These are phyloP conservation scores for Saposhnikovia divaricata DNA, from an alignment of 129 eudicot species.

Conservation along the genomic window DNA sequence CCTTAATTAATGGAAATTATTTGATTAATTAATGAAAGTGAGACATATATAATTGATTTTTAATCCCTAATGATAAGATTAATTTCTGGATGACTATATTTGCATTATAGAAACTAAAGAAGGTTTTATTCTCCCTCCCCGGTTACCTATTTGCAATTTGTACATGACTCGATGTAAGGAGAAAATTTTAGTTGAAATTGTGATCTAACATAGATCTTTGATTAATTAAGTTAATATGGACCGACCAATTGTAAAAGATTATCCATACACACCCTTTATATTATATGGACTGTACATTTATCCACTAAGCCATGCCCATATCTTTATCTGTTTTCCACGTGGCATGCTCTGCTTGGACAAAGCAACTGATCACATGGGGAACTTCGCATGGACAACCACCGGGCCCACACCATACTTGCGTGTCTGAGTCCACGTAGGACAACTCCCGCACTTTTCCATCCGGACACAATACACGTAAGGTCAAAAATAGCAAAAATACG, in stretches of 20 bases:
- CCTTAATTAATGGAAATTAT: too few relatives aligned
- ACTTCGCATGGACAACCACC: slow-evolving; percentile 18
- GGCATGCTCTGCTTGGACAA: background rate
- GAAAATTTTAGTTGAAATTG: too few relatives aligned
- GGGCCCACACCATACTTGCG: slow-evolving; percentile 9
- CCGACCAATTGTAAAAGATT: background rate
- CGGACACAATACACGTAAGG: slow-evolving; percentile 6
- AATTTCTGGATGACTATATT: too few relatives aligned
- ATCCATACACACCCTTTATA: background rate
- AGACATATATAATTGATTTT: too few relatives aligned
- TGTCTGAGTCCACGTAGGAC: slow-evolving; percentile 14
- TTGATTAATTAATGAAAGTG: too few relatives aligned
- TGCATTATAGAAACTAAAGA: too few relatives aligned
- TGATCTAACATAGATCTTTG: background rate
- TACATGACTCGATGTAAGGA: too few relatives aligned
- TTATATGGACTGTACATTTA: background rate
- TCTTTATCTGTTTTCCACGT: slow-evolving; percentile 1
- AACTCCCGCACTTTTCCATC: background rate
- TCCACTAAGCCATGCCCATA: background rate
- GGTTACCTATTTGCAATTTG: too few relatives aligned
- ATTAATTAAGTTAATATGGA: background rate
- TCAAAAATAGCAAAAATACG: too few relatives aligned
- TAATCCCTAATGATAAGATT: too few relatives aligned
- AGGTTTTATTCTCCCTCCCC: too few relatives aligned
- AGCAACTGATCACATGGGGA: slow-evolving; percentile 8